phyloP scores from a whole-genome alignment of 306 rosid genomes.

The Hylodesmum podocarpum region DNA sequence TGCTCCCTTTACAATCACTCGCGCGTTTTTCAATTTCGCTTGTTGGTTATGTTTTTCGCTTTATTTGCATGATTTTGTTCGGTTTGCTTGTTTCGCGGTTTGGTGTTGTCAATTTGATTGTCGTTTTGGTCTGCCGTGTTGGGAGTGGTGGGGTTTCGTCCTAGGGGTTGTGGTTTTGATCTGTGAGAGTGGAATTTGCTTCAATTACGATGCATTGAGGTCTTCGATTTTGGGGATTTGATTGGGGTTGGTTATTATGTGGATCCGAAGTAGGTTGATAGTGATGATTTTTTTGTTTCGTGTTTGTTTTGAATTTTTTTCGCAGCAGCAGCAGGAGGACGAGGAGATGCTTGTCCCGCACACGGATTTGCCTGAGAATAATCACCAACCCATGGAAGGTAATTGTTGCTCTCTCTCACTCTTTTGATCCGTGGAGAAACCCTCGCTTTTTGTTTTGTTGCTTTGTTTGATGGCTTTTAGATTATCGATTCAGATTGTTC shows the following conservation, averaged over 20 bases:
- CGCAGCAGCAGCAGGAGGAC: conserved; percentile 88
- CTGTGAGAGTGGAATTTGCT: conserved; percentile 32
- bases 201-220: conserved; percentile 38
- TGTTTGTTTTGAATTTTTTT: conserved; percentile 30
- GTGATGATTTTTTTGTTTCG: conserved; percentile 28
- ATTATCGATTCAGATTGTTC: conserved; percentile 22
- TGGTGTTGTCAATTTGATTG: conserved; percentile 36
- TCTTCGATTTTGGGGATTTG: conserved; percentile 41
- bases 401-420: background rate
- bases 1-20: conserved; percentile 20
- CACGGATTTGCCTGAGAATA: conserved; percentile 74
- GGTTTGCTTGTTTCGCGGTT: background rate
- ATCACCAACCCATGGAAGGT: conserved; percentile 94
- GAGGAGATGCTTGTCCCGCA: conserved; percentile 92
- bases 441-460: background rate
- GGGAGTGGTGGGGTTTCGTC: conserved; percentile 33
- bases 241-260: conserved; percentile 32
- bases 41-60: background rate
- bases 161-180: conserved; percentile 52
- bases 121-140: too few species aligned
- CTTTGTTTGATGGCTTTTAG: conserved; percentile 13
- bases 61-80: conserved; percentile 5
- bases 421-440: conserved; percentile 40
- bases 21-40: conserved; percentile 27
- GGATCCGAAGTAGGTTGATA: conserved; percentile 45